These are phyloP conservation scores for Pleurozium schreberi DNA, from an alignment of 225 moss, liverwort and hornwort species.

Conservation along the genomic window DNA sequence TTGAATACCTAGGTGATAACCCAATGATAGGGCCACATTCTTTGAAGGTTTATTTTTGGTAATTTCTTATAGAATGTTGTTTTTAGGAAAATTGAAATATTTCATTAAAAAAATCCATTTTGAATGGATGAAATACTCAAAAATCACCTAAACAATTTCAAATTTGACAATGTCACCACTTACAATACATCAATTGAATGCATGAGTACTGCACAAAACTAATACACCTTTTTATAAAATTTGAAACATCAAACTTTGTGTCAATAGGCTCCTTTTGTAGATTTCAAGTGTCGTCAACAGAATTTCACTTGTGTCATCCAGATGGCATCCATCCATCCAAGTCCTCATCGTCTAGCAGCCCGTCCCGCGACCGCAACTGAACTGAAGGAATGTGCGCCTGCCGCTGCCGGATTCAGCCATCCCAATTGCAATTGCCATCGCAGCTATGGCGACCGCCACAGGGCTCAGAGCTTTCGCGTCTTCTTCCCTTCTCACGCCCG, in stretches of 20 bases:
- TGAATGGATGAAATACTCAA: background rate
- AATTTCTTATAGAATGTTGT: background rate
- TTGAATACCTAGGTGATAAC: too few relatives aligned
- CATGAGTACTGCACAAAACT: background rate
- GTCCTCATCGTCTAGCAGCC: background rate
- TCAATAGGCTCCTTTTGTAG: fast-evolving
- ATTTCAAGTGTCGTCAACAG: background rate
- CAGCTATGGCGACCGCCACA: slow-evolving; percentile 14
- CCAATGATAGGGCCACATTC: too few relatives aligned
- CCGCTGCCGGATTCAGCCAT: background rate
- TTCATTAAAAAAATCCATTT: too few relatives aligned
- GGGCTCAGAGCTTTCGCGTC: background rate
- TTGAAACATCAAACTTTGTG: background rate
- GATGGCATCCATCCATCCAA: background rate
- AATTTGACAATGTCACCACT: background rate
- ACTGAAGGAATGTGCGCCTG: background rate
- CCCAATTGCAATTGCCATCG: background rate
- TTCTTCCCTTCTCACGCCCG: background rate
- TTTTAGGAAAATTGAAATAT: background rate
- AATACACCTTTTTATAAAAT: fast-evolving
- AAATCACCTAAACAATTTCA: background rate
- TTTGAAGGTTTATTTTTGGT: background rate
- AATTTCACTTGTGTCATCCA: background rate
- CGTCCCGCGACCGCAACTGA: too few relatives aligned
- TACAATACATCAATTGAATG: background rate